Base-by-base conservation (phyloP, 1,284 basidiomycete species). In the Erythrobasidium hasegawianum region DNA sequence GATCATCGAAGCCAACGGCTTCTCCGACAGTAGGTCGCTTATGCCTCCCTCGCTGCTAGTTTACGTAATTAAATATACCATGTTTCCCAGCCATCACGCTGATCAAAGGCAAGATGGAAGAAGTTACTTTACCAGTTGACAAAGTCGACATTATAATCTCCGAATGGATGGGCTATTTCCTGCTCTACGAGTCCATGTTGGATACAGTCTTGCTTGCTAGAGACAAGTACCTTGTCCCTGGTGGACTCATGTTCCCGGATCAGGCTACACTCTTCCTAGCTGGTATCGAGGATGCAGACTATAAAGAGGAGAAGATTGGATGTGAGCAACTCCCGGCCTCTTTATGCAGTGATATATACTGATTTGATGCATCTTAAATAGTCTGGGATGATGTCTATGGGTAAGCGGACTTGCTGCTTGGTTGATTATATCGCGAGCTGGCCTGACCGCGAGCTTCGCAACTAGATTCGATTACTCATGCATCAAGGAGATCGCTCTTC, bases 301-400 rank as follows among this genome's bases (percentile, higher is more conserved):
- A 99, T 85, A 98, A 98, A 80, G 94, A 98, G 73, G 95, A 98
- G 79, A 99, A 99, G 81, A 99, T 99, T 77, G 93, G 93, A 79
- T 97, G 92, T 94, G n/a, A n/a, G n/a, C n/a, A n/a, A n/a, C n/a
- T n/a, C n/a, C n/a, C n/a, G n/a, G n/a, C n/a, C n/a, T n/a, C n/a
- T n/a, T n/a, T n/a, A n/a, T n/a, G n/a, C n/a, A n/a, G n/a, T n/a
- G n/a, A n/a, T n/a, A n/a, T n/a, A n/a, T n/a, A n/a, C n/a, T n/a
- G n/a, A n/a, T n/a, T n/a, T n/a, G n/a, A n/a, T n/a, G n/a, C n/a
- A n/a, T n/a, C n/a, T 56, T 39, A 11, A 47, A 4, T 73, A 95
- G 92, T 97, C 83, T 99, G 96, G 96, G 94, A 97, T 77, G 95
- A 97, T 75, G 96, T 99, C 29, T 99, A 98, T 79, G 96, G 33